Base-by-base conservation (phyloP, 805 yeast species). In the Zygotorulaspora florentina region DNA sequence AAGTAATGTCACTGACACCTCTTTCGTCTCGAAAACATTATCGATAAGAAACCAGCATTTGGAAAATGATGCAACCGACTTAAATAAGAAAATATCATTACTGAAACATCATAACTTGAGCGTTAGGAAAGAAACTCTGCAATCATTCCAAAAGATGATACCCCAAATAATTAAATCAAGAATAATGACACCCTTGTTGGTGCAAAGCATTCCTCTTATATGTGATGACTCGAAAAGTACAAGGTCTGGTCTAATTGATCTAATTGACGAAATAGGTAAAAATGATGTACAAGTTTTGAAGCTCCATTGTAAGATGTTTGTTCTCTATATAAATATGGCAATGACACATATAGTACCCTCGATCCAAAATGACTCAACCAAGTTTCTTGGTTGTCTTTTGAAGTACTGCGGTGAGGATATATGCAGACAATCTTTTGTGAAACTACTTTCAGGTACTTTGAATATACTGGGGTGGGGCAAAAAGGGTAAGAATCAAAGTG, bases 341-440 rank as follows among this genome's bases (percentile, higher is more conserved):
- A 91, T 93, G 96, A 85, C 97, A 13, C 97, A 93, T 62, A 85
- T 93, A 34, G 76, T 76, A 26, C 81, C 88, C 1, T 80, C 79
- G 3, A 81, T 93, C 23, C 76, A 96, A 45, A 77, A 79, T 37
- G 89, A 86, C 48, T 80, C 95, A 1, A 78, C 91, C 0, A 77
- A 75, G 47, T 86, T 85, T 55, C 67, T 90, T 20, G 71, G 74
- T 33, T 71, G 81, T 2, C 61, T 89, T 43, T 62, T 88, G n/a
- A 70, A 74, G 37, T 67, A 73, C 45, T 77, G 81, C 20, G 72
- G 77, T 2, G 75, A 71, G 35, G 71, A 83, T 7, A 64, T 87
- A 10, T 77, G 81, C 6, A 73, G 83, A 42, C 71, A 80, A 16
- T 74, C 81, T 41, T 89, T 88, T 79, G 73, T 77, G 40, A 85